Evolutionary conservation across 306 rosid genomes (phyloP).

Genomic region (Cicer cuneatum): DNA sequence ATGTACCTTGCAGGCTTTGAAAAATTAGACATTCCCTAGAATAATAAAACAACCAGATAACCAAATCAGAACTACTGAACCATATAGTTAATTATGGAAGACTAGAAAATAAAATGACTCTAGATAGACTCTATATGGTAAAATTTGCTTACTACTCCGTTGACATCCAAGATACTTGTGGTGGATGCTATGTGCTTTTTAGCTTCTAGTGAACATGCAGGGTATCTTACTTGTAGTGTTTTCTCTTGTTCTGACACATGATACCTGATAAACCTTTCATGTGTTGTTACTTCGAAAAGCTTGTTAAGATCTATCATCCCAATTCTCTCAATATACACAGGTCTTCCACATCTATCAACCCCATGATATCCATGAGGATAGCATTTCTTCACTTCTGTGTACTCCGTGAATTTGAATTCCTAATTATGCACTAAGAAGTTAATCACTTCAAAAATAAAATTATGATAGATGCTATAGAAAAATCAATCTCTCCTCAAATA

Average conservation of each 20-base stretch:
- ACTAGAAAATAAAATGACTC: neutral
- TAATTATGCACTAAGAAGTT: conserved; percentile 45
- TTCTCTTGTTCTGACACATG: conserved; percentile 94
- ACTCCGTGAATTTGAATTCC: conserved; percentile 82
- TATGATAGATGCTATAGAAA: neutral
- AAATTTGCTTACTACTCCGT: conserved; percentile 69
- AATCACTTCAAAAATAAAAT: neutral
- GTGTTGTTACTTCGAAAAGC: conserved; percentile 67
- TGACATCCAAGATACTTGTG: conserved; percentile 85
- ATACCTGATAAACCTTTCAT: conserved; percentile 69
- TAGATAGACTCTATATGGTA: neutral
- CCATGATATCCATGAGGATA: conserved; percentile 94
- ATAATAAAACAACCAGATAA: conserved; percentile 39
- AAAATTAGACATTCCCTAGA: conserved; percentile 86
- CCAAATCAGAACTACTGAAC: neutral
- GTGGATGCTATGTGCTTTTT: conserved; percentile 90
- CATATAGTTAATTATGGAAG: conserved; percentile 14
- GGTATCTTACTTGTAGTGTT: conserved; percentile 67
- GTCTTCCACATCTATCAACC: conserved; percentile 83
- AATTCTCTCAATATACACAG: conserved; percentile 77
- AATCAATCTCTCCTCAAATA: no score
- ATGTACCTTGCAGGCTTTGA: conserved; percentile 86
- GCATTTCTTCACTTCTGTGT: conserved; percentile 70
- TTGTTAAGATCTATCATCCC: conserved; percentile 77
- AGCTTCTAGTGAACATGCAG: conserved; percentile 82